phyloP scores from a whole-genome alignment of 768 basidiomycete species.

The Suillus bovinus region DNA sequence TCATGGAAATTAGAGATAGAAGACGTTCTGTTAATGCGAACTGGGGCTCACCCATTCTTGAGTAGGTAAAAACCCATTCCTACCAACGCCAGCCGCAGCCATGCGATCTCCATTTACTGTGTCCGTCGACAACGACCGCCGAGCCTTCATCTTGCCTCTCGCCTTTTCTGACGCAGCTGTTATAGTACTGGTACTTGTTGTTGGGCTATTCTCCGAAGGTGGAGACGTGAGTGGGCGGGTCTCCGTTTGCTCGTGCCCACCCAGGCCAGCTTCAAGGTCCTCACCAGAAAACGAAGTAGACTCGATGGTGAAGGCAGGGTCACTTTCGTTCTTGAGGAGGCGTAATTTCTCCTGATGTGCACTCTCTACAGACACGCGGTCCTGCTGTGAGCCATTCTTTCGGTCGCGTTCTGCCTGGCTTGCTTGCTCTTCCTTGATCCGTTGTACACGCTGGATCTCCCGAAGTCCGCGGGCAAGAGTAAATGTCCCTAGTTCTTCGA shows the following conservation, averaged over 20 bases:
- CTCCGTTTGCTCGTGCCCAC: slow-evolving; percentile 11
- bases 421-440: slow-evolving; percentile 69
- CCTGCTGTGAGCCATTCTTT: slow-evolving; percentile 23
- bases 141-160: slow-evolving; percentile 86
- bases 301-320: slow-evolving; percentile 24
- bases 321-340: slow-evolving; percentile 57
- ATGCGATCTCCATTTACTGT: slow-evolving; percentile 59
- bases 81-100: slow-evolving; percentile 71
- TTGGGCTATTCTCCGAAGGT: slow-evolving; percentile 37
- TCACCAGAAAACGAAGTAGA: slow-evolving; percentile 17
- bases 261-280: slow-evolving; percentile 13
- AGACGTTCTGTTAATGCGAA: neutral
- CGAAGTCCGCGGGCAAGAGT: slow-evolving; percentile 83
- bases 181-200: slow-evolving; percentile 18
- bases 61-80: slow-evolving; percentile 92
- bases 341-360: slow-evolving; percentile 67
- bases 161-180: slow-evolving; percentile 77
- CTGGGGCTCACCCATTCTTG: slow-evolving; percentile 85
- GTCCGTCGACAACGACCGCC: slow-evolving; percentile 55
- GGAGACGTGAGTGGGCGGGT: slow-evolving; percentile 46
- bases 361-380: slow-evolving; percentile 21
- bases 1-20: slow-evolving; percentile 9
- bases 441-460: slow-evolving; percentile 76
- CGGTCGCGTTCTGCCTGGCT: slow-evolving; percentile 28
- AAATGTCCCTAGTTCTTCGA: slow-evolving; percentile 91